Evolutionary conservation across 257 asterid genomes (phyloP), one percentile per base, ranked within the genome.

Genomic region (Ophiorrhiza pumila): DNA sequence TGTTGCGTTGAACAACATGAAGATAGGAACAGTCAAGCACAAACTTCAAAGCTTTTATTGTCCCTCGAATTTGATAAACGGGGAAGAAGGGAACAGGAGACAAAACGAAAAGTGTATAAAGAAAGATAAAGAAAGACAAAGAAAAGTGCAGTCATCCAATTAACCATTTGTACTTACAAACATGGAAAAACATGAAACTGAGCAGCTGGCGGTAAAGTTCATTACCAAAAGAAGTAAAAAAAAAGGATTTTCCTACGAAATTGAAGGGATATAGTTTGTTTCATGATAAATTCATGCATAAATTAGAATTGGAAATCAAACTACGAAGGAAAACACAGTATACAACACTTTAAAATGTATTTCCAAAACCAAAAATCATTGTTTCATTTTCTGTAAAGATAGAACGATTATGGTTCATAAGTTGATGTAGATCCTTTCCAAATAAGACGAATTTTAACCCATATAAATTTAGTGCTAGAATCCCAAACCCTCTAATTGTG

Each of bases 1-100:
- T 12, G 60, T 43, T 61, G 55, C 43, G 23, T 73, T 42, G 74
- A 42, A 63, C 50, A 42, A 60, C 61, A 69, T 61, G 76, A 60
- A 69, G 10, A 65, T 64, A 17, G 22, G 31, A 23, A 9, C 70
- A 73, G 62, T 45, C 71, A 63, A 53, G 72, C 78, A 56, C 78
- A 53, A 65, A 74, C 73, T 74, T 58, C 73, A 74, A 55, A 43
- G 58, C 53, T 23, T 37, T 49, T 31, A 35, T 27, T 69, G 53
- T 39, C 55, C 42, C 32, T n/a, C 52, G 23, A 35, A 63, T 7
- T 35, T 49, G 55, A 10, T 68, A 69, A 31, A 32, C 2, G 65
- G 65, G 65, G 25, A 59, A 37, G 46, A 13, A 57, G 37, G 20
- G 50, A 65, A 43, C 13, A 37, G 32, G 56, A 65, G 25, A 42